Evolutionary conservation across 2,329 filamentous ascomycete genomes (phyloP).

Genomic region (Rutstroemia sp.): DNA sequence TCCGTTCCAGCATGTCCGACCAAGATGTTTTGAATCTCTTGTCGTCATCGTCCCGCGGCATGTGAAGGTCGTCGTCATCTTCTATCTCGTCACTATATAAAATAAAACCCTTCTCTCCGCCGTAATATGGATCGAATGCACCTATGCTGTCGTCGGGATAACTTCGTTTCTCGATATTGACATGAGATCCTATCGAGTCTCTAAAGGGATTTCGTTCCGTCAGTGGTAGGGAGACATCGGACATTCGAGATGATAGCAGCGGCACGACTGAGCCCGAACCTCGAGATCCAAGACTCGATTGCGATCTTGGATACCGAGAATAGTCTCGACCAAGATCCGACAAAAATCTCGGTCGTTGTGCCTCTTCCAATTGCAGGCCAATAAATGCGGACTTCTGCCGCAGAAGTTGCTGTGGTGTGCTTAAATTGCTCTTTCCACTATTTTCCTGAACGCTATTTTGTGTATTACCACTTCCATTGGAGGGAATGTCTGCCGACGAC

Average conservation of each 20-base stretch:
- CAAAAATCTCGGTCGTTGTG: constrained; percentile 17
- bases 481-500: constrained; percentile 16
- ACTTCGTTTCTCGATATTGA: constrained; percentile 31
- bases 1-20: constrained; percentile 38
- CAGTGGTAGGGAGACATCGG: constrained; percentile 9
- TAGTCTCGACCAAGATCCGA: constrained; percentile 27
- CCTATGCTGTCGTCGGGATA: constrained; percentile 41
- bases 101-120: constrained; percentile 32
- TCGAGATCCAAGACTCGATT: not conserved
- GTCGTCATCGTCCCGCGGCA: constrained; percentile 44
- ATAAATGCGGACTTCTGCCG: constrained; percentile 18
- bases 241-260: not conserved
- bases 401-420: constrained; percentile 16
- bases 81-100: constrained; percentile 43
- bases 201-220: constrained; percentile 18
- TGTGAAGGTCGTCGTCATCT: constrained; percentile 46
- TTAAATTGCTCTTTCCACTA: constrained; percentile 10
- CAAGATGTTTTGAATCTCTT: constrained; percentile 32
- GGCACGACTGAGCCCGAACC: not conserved
- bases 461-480: constrained; percentile 5
- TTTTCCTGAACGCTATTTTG: constrained; percentile 1
- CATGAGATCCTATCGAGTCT: constrained; percentile 15
- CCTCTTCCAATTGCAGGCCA: constrained; percentile 1
- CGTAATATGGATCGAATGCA: constrained; percentile 36
- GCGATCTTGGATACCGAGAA: constrained; percentile 25